phyloP scores from a whole-genome alignment of 495 filamentous ascomycete species.

The Lindgomyces ingoldianus region DNA sequence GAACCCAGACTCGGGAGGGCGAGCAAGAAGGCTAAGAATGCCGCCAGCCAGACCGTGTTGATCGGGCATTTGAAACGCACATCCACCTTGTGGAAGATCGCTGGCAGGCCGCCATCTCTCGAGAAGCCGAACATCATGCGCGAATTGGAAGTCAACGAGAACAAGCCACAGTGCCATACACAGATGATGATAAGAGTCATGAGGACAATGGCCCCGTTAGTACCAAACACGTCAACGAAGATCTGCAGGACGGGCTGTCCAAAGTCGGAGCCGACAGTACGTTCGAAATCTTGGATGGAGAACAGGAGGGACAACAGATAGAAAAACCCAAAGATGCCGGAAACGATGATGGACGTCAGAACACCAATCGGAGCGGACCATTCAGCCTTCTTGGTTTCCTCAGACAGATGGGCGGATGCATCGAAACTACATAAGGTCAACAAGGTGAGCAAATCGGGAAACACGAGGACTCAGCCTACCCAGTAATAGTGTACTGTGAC shows the following conservation, averaged over 20 bases:
- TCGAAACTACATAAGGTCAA: slow-evolving; percentile 53
- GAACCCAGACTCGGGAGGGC: slow-evolving; percentile 63
- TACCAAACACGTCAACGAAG: slow-evolving; percentile 57
- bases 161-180: slow-evolving; percentile 63
- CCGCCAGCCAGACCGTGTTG: slow-evolving; percentile 59
- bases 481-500: slow-evolving; percentile 55
- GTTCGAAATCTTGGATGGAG: slow-evolving; percentile 59
- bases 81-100: slow-evolving; percentile 49
- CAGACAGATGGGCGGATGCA: slow-evolving; percentile 59
- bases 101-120: slow-evolving; percentile 52
- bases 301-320: slow-evolving; percentile 60
- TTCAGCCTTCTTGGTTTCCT: slow-evolving; percentile 61
- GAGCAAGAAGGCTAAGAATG: slow-evolving; percentile 59
- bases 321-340: slow-evolving; percentile 64
- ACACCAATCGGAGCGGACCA: slow-evolving; percentile 65
- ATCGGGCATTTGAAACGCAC: slow-evolving; percentile 54
- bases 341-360: slow-evolving; percentile 59
- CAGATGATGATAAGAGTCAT: slow-evolving; percentile 62
- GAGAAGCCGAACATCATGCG: slow-evolving; percentile 68
- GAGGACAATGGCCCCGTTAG: slow-evolving; percentile 56
- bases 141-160: slow-evolving; percentile 60
- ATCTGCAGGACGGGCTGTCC: slow-evolving; percentile 61
- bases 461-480: neutral
- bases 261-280: slow-evolving; percentile 46
- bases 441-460: too few species aligned